phyloP scores from a whole-genome alignment of 257 asterid genomes.

The Solanum virginianum region DNA sequence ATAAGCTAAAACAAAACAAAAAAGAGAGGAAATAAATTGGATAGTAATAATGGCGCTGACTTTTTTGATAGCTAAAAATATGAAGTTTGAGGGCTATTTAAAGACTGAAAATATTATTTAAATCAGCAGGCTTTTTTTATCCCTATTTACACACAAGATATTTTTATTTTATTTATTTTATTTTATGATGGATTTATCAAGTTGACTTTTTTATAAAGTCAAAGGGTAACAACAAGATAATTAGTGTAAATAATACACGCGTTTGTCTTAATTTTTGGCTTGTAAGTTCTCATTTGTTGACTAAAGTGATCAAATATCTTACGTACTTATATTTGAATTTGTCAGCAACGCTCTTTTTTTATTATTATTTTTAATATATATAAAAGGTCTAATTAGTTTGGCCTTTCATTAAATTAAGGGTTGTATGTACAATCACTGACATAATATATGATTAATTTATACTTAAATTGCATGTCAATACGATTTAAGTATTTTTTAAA shows the following conservation, averaged over 20 bases:
- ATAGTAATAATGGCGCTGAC: slow-evolving; percentile 21
- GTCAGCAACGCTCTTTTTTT: neutral
- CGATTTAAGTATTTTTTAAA: neutral
- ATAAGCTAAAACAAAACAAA: neutral
- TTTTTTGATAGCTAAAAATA: slow-evolving; percentile 3
- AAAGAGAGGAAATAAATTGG: neutral
- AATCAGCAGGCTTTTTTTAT: neutral
- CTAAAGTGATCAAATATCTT: slow-evolving; percentile 1
- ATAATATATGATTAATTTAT: neutral
- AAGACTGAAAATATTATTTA: slow-evolving; percentile 7
- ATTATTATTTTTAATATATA: too few species aligned
- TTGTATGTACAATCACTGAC: too few species aligned
- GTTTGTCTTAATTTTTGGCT: slow-evolving; percentile 12
- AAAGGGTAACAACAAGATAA: slow-evolving; percentile 11
- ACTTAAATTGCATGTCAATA: neutral
- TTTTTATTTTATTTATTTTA: neutral
- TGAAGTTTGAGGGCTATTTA: slow-evolving; percentile 7
- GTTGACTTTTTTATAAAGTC: slow-evolving; percentile 45
- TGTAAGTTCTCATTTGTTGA: slow-evolving; percentile 29
- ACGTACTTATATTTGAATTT: neutral
- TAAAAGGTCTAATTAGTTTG: neutral
- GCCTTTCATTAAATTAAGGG: neutral
- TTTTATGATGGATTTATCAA: slow-evolving; percentile 1
- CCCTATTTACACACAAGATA: neutral
- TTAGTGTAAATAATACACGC: slow-evolving; percentile 19